A percentile compares a stretch with the other conserved stretches of the same genome.
These are phyloP conservation scores for Ceratocystis colombiana DNA, from an alignment of 2,329 filamentous ascomycete species.

Conservation along the genomic window DNA sequence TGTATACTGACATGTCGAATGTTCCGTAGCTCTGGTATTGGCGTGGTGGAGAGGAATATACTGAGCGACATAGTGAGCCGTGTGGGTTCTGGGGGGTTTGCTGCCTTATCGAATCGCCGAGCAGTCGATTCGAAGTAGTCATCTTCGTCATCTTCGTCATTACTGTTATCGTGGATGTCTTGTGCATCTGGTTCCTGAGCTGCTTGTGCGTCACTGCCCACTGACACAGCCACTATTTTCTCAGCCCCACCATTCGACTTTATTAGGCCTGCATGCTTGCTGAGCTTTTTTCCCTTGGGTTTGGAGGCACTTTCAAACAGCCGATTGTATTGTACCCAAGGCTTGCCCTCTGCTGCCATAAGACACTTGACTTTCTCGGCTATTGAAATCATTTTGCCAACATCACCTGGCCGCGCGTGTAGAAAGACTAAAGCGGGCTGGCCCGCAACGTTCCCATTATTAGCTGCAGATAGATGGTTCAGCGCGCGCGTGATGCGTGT, in stretches of 20 bases:
- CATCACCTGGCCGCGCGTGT: slow-evolving; percentile 42
- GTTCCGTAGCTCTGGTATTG: slow-evolving; percentile 46
- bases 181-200: background rate
- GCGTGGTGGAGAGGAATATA: slow-evolving; percentile 46
- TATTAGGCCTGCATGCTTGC: background rate
- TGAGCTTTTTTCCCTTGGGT: background rate
- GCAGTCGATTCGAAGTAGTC: slow-evolving; percentile 49
- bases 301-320: slow-evolving; percentile 41
- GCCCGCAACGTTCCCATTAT: slow-evolving; percentile 27
- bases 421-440: slow-evolving; percentile 36
- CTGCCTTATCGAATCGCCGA: slow-evolving; percentile 46
- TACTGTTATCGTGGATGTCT: slow-evolving; percentile 26
- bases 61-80: slow-evolving; percentile 47
- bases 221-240: background rate
- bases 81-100: slow-evolving; percentile 39
- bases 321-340: slow-evolving; percentile 50
- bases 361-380: slow-evolving; percentile 55
- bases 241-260: background rate
- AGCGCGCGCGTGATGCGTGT: slow-evolving; percentile 42
- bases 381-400: slow-evolving; percentile 58
- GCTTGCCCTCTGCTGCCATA: slow-evolving; percentile 38
- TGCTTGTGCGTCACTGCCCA: background rate
- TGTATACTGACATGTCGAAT: slow-evolving; percentile 41
- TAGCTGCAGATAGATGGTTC: slow-evolving; percentile 35
- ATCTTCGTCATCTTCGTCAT: slow-evolving; percentile 27